A percentile compares a stretch with the other conserved stretches of the same genome.
phyloP scores from a whole-genome alignment of 1,284 basidiomycete genomes.

The Boletus mariae region DNA sequence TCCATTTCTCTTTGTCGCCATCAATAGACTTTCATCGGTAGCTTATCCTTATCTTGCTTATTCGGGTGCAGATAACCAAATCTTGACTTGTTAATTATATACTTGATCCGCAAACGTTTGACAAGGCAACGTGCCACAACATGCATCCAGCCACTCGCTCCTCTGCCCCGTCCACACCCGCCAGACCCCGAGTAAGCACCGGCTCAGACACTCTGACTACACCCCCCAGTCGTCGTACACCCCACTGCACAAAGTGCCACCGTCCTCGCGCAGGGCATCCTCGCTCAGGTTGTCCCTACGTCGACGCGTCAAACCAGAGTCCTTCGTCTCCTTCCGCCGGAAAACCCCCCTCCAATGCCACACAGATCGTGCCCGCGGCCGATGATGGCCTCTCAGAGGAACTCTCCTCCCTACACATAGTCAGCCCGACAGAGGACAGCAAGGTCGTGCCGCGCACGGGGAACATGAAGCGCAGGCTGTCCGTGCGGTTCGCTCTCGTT shows the following conservation, averaged over 20 bases:
- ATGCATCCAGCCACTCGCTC: slow-evolving; percentile 33
- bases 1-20: neutral
- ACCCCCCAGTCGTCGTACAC: slow-evolving; percentile 38
- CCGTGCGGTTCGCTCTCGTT: slow-evolving; percentile 32
- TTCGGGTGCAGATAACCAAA: neutral
- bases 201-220: slow-evolving; percentile 11
- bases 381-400: slow-evolving; percentile 24
- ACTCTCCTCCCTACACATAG: slow-evolving; percentile 32
- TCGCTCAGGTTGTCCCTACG: slow-evolving; percentile 52
- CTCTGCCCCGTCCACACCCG: slow-evolving; percentile 28
- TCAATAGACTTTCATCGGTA: neutral
- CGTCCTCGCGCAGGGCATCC: slow-evolving; percentile 54
- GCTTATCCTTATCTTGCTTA: neutral
- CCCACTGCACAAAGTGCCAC: slow-evolving; percentile 51
- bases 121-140: neutral
- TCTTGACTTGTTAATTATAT: neutral
- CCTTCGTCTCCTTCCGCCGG: slow-evolving; percentile 25
- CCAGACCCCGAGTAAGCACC: slow-evolving; percentile 14
- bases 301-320: slow-evolving; percentile 14
- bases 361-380: neutral
- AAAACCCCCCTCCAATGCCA: neutral
- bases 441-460: neutral
- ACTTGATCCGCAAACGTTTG: neutral
- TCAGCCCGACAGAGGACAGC: slow-evolving; percentile 22
- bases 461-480: slow-evolving; percentile 20